Base-by-base conservation (phyloP, 2,329 filamentous ascomycete species). In the Neonectria ditissima region DNA sequence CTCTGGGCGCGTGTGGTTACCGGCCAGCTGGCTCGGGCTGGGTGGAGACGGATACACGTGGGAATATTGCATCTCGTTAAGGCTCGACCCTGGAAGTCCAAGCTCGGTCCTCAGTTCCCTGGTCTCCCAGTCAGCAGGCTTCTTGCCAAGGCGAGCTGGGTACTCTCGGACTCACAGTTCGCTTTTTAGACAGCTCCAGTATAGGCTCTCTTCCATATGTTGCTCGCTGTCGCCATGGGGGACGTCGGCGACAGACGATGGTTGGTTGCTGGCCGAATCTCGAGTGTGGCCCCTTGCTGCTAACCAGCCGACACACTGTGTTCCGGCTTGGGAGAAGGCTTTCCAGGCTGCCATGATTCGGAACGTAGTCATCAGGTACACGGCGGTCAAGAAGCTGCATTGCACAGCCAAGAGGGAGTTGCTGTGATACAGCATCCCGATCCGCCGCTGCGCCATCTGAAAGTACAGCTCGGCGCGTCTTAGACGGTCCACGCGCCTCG, bases 101-200 rank as follows among this genome's bases (percentile, higher is more conserved):
- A 72, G 60, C 52, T 72, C 69, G 13, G 65, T 62, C n/a, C 69
- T 60, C n/a, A 72, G 47, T 34, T 72, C 69, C 39, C 69, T 66
- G 43, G 13, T 14, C 22, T 6, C 16, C 30, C 9, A 34, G 22
- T 64, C 32, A 57, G 51, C 37, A 34, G 30, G 14, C 14, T 14
- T n/a, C 20, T 18, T 28, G 10, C 5, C 20, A 18, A 20, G 43
- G 11, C 2, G 39, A 44, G 28, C 9, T 30, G 9, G 51, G 18
- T 24, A 47, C 24, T 47, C 2, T 30, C 20, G 34, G n/a, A 56
- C 67, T 59, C 41, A 62, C 69, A 73, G 20, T 55, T 73, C 71
- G 24, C 69, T 71, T 43, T 73, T 73, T 6, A 72, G 53, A 30
- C 70, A 73, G 34, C 69, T 70, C 71, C 71, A 73, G 34, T 73